Evolutionary conservation across 2,329 filamentous ascomycete genomes (phyloP), one percentile per base, ranked within the genome.

Genomic region (Arthrinium phaeospermum): DNA sequence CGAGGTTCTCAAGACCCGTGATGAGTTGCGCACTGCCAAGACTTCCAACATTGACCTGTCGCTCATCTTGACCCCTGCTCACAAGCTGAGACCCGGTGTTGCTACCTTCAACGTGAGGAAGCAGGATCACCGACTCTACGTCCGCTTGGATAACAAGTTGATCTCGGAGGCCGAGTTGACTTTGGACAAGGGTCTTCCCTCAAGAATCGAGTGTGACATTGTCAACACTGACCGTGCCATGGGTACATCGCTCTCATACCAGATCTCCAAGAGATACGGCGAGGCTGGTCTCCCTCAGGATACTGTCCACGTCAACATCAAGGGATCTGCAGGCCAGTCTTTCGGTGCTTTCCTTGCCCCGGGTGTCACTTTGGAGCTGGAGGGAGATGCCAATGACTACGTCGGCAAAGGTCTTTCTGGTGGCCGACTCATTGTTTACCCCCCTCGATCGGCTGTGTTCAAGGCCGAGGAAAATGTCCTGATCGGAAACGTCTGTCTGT

Each of bases 61-160:
- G 57, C 90, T 98, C 71, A 96, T 98, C 78, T 86, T 98, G 70
- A 98, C 95, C 0, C 96, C 96, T 4, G 96, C 96, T n/a, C 95
- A 98, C 85, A 96, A 95, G 77, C 93, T 98, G 70, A 93, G 96
- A 74, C 95, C 95, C 70, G 95, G 95, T 74, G 96, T 98, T 72
- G 95, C 96, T 51, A 98, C 95, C 14, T 98, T 98, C 90, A 98
- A 98, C 79, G 95, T 98, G 72, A 93, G 96, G 83, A 98, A 98
- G 88, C 96, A 98, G 84, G 96, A 98, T 78, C 96, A 98, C 84
- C 92, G 93, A 80, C 92, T 98, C 27, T 95, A 98, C 82, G 91
- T 95, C 74, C 94, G 96, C 79, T 88, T 98, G 14, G 96, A 98
- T 83, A 98, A 98, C 86, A 98, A 98, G 87, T 90, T 98, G 71